Conservation (phyloP, 176 grass and related monocot species). For the Oryza rufipogon region DNA sequence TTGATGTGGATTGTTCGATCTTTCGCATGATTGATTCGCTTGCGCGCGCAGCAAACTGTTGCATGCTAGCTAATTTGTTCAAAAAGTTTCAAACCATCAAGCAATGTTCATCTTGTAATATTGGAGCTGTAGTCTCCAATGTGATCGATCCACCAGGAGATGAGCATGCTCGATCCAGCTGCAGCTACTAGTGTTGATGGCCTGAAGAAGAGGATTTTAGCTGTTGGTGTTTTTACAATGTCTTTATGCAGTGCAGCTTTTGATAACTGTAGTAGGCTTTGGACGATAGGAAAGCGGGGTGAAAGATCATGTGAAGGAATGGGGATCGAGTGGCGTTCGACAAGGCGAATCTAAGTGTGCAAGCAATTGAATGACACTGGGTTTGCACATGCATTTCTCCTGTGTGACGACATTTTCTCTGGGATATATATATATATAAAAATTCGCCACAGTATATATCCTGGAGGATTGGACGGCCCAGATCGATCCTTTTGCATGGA, state of each 20-base stretch:
- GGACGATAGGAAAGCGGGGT: constrained; percentile 28
- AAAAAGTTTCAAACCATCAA: background rate
- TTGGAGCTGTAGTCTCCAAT: background rate
- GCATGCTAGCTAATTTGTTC: constrained; percentile 35
- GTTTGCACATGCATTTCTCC: constrained; percentile 15
- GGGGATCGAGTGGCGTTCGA: constrained; percentile 31
- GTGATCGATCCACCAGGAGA: background rate
- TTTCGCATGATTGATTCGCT: constrained; percentile 31
- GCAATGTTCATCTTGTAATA: constrained; percentile 32
- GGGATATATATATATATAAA: background rate
- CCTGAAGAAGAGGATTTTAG: constrained; percentile 22
- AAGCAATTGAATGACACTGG: constrained; percentile 38
- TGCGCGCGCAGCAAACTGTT: background rate
- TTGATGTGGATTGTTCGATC: constrained; percentile 44
- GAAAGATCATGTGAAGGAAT: constrained; percentile 25
- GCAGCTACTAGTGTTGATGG: constrained; percentile 10
- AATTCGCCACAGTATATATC: background rate
- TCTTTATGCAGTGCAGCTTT: constrained; percentile 24
- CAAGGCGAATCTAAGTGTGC: constrained; percentile 47
- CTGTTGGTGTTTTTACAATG: constrained; percentile 34
- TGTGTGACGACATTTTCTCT: background rate
- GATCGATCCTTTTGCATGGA: background rate
- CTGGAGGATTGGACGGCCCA: background rate
- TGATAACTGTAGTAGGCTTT: constrained; percentile 11
- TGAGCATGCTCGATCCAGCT: background rate